Base-by-base conservation (phyloP, 805 yeast genomes). In the Saturnispora hagleri region DNA sequence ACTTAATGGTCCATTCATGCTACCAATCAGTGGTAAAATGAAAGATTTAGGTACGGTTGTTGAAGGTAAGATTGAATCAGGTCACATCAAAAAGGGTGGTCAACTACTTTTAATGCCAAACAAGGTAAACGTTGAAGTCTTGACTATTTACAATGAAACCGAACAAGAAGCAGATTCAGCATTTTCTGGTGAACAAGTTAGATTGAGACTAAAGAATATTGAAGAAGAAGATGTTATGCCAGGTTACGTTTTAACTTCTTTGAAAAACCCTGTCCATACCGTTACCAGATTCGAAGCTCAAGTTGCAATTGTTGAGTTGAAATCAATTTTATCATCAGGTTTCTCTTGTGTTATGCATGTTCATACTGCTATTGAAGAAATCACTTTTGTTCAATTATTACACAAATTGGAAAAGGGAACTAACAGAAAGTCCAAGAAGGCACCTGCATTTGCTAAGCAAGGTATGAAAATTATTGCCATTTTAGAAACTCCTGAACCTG, bases 311-410 rank as follows among this genome's bases (percentile, higher is more conserved):
- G 97, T 93, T 53, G 99, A 93, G 73, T 81, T 93, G 70, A 89
- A 87, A 73, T 86, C 96, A 18, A 93, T 93, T 64, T 75, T 93
- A 64, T 87, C 99, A 4, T 82, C 95, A 48, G 99, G 99, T 52
- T 93, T 82, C 75, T 82, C 97, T 13, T 93, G 98, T 79, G 97
- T 93, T 51, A 91, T 93, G 97, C 99, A 93, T 66, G 85, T 93
- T 61, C 99, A 93, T 74, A 89, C 98, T 48, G 98, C 98, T 51
- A 89, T 91, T 60, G 98, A 93, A 73, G 99, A 93, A 71, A 96
- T 93, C 50, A 77, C 77, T 26, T 80, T 93, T 66, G 76, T 83
- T 49, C 82, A 82, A 63, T 77, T 93, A 68, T 76, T 89, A 66
- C 98, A 93, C 74, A 89, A 91, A 73, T 76, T 93, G 62, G 96